Base-by-base conservation (phyloP, 2,329 filamentous ascomycete species). In the Shiraia sp. region DNA sequence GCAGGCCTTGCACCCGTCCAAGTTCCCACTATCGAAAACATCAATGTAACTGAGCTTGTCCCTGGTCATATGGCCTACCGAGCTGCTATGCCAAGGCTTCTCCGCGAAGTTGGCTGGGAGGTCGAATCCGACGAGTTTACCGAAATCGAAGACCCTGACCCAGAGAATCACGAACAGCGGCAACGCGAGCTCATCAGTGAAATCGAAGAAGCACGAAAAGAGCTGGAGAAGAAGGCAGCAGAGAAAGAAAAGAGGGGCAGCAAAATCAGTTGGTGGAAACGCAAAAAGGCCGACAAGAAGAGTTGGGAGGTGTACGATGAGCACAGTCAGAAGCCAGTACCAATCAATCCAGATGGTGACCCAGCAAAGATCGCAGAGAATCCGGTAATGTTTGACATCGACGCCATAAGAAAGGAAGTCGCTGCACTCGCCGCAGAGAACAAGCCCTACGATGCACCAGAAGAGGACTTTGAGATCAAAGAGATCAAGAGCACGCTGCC, bases 51-150 rank as follows among this genome's bases (percentile, higher is more conserved):
- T 1, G 83, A 90, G 41, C 75, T 87, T 32, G 92, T 97, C 12
- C 82, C 85, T 19, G 92, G 93, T 1, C 93, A 99, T 66, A 97
- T 97, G 92, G 88, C 93, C 37, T 99, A 99, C 72, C 88, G 93
- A 68, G 82, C 83, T 17, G 88, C 90, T 26, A 97, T 99, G 86
- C 93, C 93, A 12, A 82, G 82, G 42, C 77, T 99, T 13, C 77
- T 99, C 36, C 83, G 89, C 49, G 86, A 92, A 65, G 89, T 91
- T 25, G 93, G 91, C 12, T 99, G 91, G 90, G 74, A 86, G 38
- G 88, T 97, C 3, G 86, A 96, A 61, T 91, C 86, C 51, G 90
- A 96, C 57, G 92, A 97, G 65, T 99, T 97, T 63, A 85, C 82
- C 1, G 93, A 99, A 70, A 97, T 99, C 46, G 93, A 97, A 66